Evolutionary conservation across 2,329 filamentous ascomycete species (phyloP), one percentile per base, ranked within the genome.

Genomic region (Pseudogymnoascus sp.): DNA sequence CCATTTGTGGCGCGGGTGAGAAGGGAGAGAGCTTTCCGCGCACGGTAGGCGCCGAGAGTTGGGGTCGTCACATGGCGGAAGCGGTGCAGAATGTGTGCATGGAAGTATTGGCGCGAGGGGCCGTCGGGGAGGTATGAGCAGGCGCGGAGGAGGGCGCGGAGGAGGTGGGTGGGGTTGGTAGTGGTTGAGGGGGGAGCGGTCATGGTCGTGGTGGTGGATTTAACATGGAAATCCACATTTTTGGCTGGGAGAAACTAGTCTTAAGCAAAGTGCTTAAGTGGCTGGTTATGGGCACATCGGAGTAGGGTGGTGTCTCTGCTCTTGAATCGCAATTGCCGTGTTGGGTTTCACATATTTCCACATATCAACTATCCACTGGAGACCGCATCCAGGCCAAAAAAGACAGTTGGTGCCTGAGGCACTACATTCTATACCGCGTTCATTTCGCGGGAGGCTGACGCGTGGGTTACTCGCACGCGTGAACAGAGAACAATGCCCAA

Each of bases 141-240:
- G 73, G 86, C 82, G 62, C 84, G 82, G 36, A 87, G 80, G 20
- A 87, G 73, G 62, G 82, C 77, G 61, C 84, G 79, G 70, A 84
- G 87, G 53, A 84, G 71, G 66, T 80, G 77, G 58, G 28, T 58
- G 15, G 22, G 53, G 53, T 36, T 36, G 53, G 53, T 58, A 11
- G 33, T 58, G 11, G 28, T 28, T 18, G 30, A 36, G 33, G 18
- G 8, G 14, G 25, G 9, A 15, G 30, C 36, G 30, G 53, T 37
- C 33, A 38, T 58, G 36, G 9, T 58, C 30, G 25, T 22, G n/a
- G 30, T 35, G 22, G 33, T 20, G 30, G 33, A 12, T 58, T 8
- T 37, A 15, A 30, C 30, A 5, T 22, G 22, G 33, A 58, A 50
- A 50, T 50, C n/a, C 25, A 50, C 43, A 50, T 50, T 18, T 14